These are phyloP conservation scores for Chenopodium suecicum DNA, from an alignment of 148 eudicot genomes.

Conservation along the genomic window DNA sequence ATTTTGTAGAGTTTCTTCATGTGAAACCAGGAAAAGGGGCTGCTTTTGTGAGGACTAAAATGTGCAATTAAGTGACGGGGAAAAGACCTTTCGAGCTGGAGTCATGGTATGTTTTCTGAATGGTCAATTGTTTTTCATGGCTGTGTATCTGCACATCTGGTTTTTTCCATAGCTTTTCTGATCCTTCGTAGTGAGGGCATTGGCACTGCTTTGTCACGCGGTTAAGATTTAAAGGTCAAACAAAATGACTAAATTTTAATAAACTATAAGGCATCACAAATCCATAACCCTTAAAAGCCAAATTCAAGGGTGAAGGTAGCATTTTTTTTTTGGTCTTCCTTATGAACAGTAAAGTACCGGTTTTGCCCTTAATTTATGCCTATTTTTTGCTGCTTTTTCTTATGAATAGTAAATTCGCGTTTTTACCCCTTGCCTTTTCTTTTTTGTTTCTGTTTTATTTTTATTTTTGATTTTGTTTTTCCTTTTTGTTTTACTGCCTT, in stretches of 20 bases:
- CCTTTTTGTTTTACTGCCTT: no score
- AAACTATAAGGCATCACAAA: background rate
- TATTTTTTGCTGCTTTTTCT: no score
- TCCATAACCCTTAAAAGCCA: no score
- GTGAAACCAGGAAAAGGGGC: slow-evolving; percentile 99
- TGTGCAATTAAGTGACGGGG: slow-evolving; percentile 87
- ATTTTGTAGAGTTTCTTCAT: slow-evolving; percentile 78
- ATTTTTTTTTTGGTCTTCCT: no score
- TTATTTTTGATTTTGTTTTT: no score
- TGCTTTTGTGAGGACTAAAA: slow-evolving; percentile 91
- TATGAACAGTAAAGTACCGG: no score
- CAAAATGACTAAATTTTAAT: background rate
- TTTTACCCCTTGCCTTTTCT: no score
- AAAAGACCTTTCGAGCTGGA: slow-evolving; percentile 96
- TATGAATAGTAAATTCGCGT: no score
- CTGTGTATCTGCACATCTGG: no score
- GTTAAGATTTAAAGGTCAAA: background rate
- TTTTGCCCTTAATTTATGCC: no score
- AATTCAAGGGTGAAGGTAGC: no score
- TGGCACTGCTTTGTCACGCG: background rate
- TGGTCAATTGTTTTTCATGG: background rate
- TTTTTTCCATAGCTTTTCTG: background rate
- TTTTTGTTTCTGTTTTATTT: no score
- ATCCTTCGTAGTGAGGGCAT: background rate
- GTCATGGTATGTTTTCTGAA: slow-evolving; percentile 51